Base-by-base conservation (phyloP, 1,284 basidiomycete species). In the Peniophora sp. region DNA sequence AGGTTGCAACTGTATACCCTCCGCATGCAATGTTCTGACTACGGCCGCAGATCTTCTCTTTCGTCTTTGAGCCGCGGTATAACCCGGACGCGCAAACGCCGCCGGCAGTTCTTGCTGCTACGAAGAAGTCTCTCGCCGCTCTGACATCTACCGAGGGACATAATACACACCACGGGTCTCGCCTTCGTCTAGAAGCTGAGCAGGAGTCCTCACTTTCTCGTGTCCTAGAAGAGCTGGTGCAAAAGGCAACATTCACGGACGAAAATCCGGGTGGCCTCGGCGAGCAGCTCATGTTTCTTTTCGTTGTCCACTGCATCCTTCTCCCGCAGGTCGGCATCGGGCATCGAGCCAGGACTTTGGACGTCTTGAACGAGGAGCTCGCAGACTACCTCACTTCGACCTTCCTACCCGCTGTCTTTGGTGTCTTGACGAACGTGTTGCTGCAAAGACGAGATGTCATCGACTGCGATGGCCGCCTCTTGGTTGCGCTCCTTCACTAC, bases 381-480 rank as follows among this genome's bases (percentile, higher is more conserved):
- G 53, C 53, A 11, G 32, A 48, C 16, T 38, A 62, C 12, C 55
- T 81, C 5, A 23, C 56, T 1, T 51, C 64, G 0, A 32, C 52
- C 0, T 77, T 81, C 57, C 62, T 80, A 2, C 73, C 73, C 0
- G 49, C 20, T 2, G 52, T 70, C 2, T 72, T 75, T 54, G 50
- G 62, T 8, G 51, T 58, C 1, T 55, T 72, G 3, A 65, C 69
- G 22, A n/a, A 48, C 1, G 53, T 62, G 14, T 53, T 65, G 1
- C 54, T 61, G 2, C 54, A 56, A 5, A 53, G 59, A 11, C 56
- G 56, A 17, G 53, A 56, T 14, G 58, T 64, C 35, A 48, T 71
- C n/a, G 72, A 79, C 45, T 53, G 78, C 5, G 83, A 85, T 56
- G 75, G 77, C 6, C 66, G 73, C 16, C 59, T 83, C 11, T 84